Percentiles rank a stretch among this genome's conserved stretches.
Conservation (phyloP, 106 monocot genomes). For the Phalaenopsis aphrodite region DNA sequence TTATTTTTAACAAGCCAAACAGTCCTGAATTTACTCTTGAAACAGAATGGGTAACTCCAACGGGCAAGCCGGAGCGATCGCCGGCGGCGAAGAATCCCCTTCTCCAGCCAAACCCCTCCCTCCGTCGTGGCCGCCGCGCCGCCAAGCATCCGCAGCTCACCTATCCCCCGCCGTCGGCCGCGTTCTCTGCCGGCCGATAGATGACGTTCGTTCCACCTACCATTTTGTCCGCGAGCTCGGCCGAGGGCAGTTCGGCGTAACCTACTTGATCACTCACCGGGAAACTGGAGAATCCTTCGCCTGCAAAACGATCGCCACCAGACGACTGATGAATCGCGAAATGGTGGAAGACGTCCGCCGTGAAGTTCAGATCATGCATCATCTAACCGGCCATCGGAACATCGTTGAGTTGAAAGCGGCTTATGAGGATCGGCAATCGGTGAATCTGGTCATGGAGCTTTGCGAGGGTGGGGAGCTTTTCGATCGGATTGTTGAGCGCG, state of each 20-base stretch:
- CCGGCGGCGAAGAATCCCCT: slow-evolving; percentile 1
- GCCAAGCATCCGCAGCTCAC: not conserved
- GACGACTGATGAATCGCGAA: slow-evolving; percentile 10
- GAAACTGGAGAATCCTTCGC: slow-evolving; percentile 16
- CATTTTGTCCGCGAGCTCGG: slow-evolving; percentile 16
- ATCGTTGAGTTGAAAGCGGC: slow-evolving; percentile 25
- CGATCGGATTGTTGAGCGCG: slow-evolving; percentile 40
- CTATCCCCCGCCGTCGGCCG: slow-evolving; percentile 1
- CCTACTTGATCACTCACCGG: slow-evolving; percentile 12
- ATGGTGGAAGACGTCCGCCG: slow-evolving; percentile 31
- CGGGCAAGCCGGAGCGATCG: not conserved
- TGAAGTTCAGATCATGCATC: slow-evolving; percentile 43
- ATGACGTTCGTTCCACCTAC: slow-evolving; percentile 14
- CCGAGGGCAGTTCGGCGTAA: slow-evolving; percentile 25
- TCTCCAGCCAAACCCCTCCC: slow-evolving; percentile 8
- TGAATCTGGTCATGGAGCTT: slow-evolving; percentile 61
- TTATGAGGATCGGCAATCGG: slow-evolving; percentile 29
- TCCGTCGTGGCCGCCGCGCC: not conserved
- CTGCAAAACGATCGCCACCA: slow-evolving; percentile 26
- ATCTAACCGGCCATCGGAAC: slow-evolving; percentile 35
- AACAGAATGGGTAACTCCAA: not conserved
- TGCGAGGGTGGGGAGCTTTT: slow-evolving; percentile 75
- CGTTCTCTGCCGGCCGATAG: slow-evolving; percentile 15
- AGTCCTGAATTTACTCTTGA: too few species aligned
- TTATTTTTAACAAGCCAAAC: too few species aligned